Evolutionary conservation across 2,329 filamentous ascomycete genomes (phyloP), one percentile per base, ranked within the genome.

Genomic region (Colletotrichum melonis): DNA sequence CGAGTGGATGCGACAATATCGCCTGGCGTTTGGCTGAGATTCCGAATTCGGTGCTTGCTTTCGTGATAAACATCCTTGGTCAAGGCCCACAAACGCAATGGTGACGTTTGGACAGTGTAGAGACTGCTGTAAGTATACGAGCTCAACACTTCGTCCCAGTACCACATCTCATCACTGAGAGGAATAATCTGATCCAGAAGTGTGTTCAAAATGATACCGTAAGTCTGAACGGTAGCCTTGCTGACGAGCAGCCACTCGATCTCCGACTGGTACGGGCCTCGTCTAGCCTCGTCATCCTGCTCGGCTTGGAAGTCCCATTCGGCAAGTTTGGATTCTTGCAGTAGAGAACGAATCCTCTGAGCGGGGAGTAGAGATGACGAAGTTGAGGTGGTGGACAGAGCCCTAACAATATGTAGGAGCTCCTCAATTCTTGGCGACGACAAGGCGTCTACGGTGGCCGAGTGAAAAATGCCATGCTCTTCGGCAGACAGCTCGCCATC

Each of bases 221-320:
- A 97, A 1, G 93, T 92, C 79, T 98, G 96, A n/a, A 95, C 91
- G 0, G 95, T 94, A 5, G 95, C 95, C 82, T 98, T 99, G 82
- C 93, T 94, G 35, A 97, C 89, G 19, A 98, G 86, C 28, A 98
- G 85, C 97, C 97, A 98, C 82, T 97, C 93, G 63, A 98, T 88
- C 78, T 98, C 94, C 63, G 89, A 88, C 80, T 95, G 92, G 54
- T 69, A 76, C 55, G 56, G 46, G 22, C 63, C 60, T 26, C 54
- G 69, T 9, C 64, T 59, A 24, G 80, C 77, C 68, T 82, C 78
- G 65, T 77, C 75, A 49, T 55, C 59, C 32, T 54, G 4, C 7
- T 79, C 78, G 19, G 79, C 77, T 26, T 78, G 76, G 54, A 78
- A 71, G 75, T 80, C 77, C 24, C 75, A 75, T 42, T 73, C 79